A percentile compares a stretch with the other conserved stretches of the same genome.
Conservation (phyloP, 352 stramenopile genomes). For the Globisporangium mamillatum region DNA sequence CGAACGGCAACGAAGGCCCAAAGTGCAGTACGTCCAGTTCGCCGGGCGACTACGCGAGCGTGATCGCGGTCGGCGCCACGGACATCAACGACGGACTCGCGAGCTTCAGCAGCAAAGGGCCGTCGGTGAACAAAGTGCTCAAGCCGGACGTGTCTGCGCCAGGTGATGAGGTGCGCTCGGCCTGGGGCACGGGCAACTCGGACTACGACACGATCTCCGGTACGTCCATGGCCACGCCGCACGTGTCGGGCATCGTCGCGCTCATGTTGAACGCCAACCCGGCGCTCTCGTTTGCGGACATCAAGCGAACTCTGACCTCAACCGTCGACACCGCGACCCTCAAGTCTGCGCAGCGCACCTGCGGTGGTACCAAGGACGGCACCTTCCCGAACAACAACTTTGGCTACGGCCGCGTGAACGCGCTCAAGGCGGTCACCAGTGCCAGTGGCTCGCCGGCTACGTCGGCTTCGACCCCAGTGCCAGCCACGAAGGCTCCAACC, state of each 20-base stretch:
- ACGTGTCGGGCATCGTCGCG: constrained; percentile 34
- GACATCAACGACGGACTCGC: constrained; percentile 21
- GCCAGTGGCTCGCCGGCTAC: not conserved
- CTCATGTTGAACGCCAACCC: constrained; percentile 26
- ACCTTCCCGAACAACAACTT: constrained; percentile 35
- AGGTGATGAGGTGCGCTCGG: constrained; percentile 23
- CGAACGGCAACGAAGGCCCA: constrained; percentile 25
- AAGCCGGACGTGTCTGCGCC: constrained; percentile 34
- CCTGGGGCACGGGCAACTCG: constrained; percentile 19
- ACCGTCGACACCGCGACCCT: constrained; percentile 20
- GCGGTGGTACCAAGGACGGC: constrained; percentile 13
- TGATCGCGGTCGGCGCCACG: constrained; percentile 30
- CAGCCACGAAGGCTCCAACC: not conserved
- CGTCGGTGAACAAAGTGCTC: constrained; percentile 13
- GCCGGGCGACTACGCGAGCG: constrained; percentile 23
- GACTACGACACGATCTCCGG: constrained; percentile 28
- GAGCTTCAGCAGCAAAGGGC: constrained; percentile 31
- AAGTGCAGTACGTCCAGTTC: constrained; percentile 19
- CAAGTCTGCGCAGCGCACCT: constrained; percentile 6
- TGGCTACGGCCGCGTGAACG: constrained; percentile 33
- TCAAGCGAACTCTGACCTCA: constrained; percentile 14
- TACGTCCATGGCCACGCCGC: constrained; percentile 35
- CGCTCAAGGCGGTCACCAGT: constrained; percentile 8
- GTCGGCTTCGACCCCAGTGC: not conserved
- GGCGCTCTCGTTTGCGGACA: constrained; percentile 19